Base-by-base conservation (phyloP, 2,329 filamentous ascomycete species). In the Botrytis galanthina region DNA sequence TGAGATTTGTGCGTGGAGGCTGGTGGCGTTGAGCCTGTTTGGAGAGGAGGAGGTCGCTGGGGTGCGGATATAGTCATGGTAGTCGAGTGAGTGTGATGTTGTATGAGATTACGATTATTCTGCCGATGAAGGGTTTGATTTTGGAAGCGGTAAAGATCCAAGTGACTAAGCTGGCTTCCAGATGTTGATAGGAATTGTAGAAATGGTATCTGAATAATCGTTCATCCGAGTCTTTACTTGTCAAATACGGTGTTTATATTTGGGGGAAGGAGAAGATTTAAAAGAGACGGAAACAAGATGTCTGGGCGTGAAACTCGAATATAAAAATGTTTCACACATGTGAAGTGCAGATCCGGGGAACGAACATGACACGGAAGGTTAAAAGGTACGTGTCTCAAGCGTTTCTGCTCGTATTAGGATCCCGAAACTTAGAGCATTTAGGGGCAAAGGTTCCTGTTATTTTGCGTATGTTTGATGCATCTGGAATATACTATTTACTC, bases 31-130 rank as follows among this genome's bases (percentile, higher is more conserved):
- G 39, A 16, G 42, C 29, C 48, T 67, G 54, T 48, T 29, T 69
- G 66, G 18, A 68, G 66, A n/a, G 29, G 6, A 29, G 32, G 57
- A 12, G 59, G 29, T 29, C 62, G 70, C n/a, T 67, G 70, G 48
- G 69, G 35, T 71, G 48, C 29, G 39, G 69, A 42, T 16, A 71
- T 64, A 37, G 69, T 71, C 69, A 71, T 71, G 42, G 32, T 64
- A 51, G 32, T 35, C 46, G 39, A 51, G 51, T 32, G 35, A 26
- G 42, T 64, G 35, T n/a, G 59, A 35, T 70, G 39, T 35, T 35
- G 57, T 42, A 20, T 46, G 12, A 32, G 29, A 22, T 37, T 51
- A 39, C 22, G 14, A 64, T 32, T 46, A 64, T 71, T 66, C 69
- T 71, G 69, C 69, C 59, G 32, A 16, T 26, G 22, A 71, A 39